A percentile compares a stretch with the other conserved stretches of the same genome.
phyloP scores from a whole-genome alignment of 179 eudicot species.

The Patellifolia procumbens region DNA sequence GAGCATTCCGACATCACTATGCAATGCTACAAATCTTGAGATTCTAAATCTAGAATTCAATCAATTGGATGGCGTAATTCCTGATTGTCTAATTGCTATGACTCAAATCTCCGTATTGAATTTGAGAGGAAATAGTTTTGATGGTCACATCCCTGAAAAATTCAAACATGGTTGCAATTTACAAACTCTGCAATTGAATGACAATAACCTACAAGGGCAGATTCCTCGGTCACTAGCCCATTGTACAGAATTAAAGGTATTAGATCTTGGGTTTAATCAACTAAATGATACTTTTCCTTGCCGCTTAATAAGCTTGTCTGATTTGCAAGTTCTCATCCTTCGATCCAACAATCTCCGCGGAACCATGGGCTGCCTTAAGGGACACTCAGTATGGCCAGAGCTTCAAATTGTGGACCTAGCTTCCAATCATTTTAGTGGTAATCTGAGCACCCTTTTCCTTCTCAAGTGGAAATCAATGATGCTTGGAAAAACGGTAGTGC shows the following conservation, averaged over 20 bases:
- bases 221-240: conserved; percentile 41
- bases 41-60: conserved; percentile 48
- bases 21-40: conserved; percentile 37
- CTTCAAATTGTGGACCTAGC: conserved; percentile 58
- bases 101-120: conserved; percentile 12
- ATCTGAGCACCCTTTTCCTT: conserved; percentile 3
- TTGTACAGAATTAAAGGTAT: conserved; percentile 23
- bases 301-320: conserved; percentile 25
- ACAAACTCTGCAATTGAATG: conserved; percentile 16
- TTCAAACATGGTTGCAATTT: neutral
- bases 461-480: conserved; percentile 39
- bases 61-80: conserved; percentile 31
- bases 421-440: conserved; percentile 44
- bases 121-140: conserved; percentile 14
- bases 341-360: conserved; percentile 40
- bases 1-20: conserved; percentile 39
- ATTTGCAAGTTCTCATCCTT: conserved; percentile 36
- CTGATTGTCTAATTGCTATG: conserved; percentile 13
- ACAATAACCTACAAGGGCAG: conserved; percentile 34
- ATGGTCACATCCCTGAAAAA: neutral
- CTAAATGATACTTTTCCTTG: conserved; percentile 38
- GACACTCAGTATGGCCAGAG: conserved; percentile 6
- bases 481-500: neutral
- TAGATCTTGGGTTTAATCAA: conserved; percentile 41
- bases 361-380: conserved; percentile 8